phyloP scores from a whole-genome alignment of 1,284 basidiomycete genomes.

The Peniophora sp. region DNA sequence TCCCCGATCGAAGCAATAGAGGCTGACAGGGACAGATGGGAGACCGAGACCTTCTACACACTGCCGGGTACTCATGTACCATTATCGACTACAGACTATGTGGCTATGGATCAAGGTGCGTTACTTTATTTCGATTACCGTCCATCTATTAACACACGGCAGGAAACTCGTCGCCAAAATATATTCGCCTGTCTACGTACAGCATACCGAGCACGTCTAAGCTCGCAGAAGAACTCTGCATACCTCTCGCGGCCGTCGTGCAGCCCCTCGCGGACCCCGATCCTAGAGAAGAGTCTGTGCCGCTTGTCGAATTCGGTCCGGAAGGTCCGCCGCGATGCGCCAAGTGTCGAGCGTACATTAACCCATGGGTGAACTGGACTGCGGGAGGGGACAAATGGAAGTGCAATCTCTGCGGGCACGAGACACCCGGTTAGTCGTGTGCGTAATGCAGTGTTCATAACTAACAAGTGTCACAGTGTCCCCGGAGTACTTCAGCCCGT shows the following conservation, averaged over 20 bases:
- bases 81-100: slow-evolving; percentile 80
- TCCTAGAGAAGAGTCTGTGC: slow-evolving; percentile 77
- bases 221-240: slow-evolving; percentile 74
- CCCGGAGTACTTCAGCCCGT: slow-evolving; percentile 79
- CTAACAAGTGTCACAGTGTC: slow-evolving; percentile 43
- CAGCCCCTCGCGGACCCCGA: slow-evolving; percentile 88
- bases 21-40: slow-evolving; percentile 79
- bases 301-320: slow-evolving; percentile 61
- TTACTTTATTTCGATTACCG: neutral
- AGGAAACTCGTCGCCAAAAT: slow-evolving; percentile 68
- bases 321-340: slow-evolving; percentile 83
- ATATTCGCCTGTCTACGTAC: slow-evolving; percentile 60
- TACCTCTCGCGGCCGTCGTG: slow-evolving; percentile 81
- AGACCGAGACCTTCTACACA: slow-evolving; percentile 71
- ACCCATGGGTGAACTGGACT: slow-evolving; percentile 88
- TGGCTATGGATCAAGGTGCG: slow-evolving; percentile 88
- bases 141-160: slow-evolving; percentile 2
- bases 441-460: neutral
- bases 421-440: slow-evolving; percentile 66
- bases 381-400: slow-evolving; percentile 85
- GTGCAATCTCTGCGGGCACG: slow-evolving; percentile 86
- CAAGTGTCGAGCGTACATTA: slow-evolving; percentile 87
- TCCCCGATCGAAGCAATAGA: slow-evolving; percentile 84
- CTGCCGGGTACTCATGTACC: slow-evolving; percentile 74
- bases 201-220: slow-evolving; percentile 76